Percentiles rank a stretch among this genome's conserved stretches.
These are phyloP conservation scores for Penicillium riverlandense DNA, from an alignment of 495 filamentous ascomycete genomes.

Conservation along the genomic window DNA sequence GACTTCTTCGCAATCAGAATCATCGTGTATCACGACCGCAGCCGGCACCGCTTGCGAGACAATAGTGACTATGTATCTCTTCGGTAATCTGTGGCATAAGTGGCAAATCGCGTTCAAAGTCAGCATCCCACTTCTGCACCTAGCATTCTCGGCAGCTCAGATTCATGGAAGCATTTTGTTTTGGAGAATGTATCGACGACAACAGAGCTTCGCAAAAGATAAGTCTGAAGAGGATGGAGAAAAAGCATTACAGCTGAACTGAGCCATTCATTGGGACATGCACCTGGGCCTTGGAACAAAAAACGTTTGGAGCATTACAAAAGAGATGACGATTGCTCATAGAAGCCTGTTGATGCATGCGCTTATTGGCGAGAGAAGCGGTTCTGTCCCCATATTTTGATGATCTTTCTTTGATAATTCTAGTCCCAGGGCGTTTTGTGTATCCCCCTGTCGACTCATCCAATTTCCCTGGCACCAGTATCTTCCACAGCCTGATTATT, in stretches of 20 bases:
- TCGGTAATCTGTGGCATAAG: constrained; percentile 36
- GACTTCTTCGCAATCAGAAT: no score
- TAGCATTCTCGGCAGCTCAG: constrained; percentile 36
- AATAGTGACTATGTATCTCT: constrained; percentile 40
- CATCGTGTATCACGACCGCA: constrained; percentile 33
- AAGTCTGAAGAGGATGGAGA: not conserved
- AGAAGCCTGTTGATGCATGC: no score
- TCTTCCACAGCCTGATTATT: no score
- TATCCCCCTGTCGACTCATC: no score
- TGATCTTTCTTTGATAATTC: no score
- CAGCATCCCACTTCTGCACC: constrained; percentile 38
- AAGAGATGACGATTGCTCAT: no score
- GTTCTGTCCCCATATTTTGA: no score
- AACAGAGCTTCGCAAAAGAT: constrained; percentile 16
- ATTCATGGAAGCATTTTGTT: constrained; percentile 39
- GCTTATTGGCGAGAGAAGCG: no score
- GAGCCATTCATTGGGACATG: not conserved
- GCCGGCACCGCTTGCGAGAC: constrained; percentile 37
- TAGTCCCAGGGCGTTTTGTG: no score
- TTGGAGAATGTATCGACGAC: constrained; percentile 32
- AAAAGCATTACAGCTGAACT: not conserved
- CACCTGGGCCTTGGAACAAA: no score
- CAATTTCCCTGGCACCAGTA: no score
- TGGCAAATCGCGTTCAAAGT: constrained; percentile 45
- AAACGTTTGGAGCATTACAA: no score